Evolutionary conservation across 331 rosid genomes (phyloP), one percentile per base, ranked within the genome.

Genomic region (Malus hybrid): DNA sequence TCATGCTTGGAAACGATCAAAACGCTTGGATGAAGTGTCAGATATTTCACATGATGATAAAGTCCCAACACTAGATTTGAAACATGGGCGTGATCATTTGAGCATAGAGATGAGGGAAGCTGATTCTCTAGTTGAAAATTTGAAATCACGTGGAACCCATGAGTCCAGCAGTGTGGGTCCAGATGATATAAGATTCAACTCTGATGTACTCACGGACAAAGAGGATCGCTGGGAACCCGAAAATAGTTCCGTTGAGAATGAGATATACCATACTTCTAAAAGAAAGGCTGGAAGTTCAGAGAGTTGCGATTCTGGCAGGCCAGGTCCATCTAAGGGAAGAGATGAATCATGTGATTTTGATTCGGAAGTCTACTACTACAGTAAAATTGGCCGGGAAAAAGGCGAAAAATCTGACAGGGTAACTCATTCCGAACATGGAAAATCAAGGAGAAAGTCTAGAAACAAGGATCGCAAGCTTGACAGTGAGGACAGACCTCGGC

Each of bases 201-300:
- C 67, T 55, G 73, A 31, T 22, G n/a, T 64, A n/a, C 70, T 29
- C 29, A 55, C 11, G n/a, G 69, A 42, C 14, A 31, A 75, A 31
- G 19, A 16, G 46, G 84, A 81, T 61, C 78, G 72, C 36, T 77
- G 73, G 79, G 81, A 81, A 39, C 74, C 85, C 14, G 79, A 81
- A 59, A 12, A 33, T 56, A 59, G 69, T 61, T 59, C 39, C 3
- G 36, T n/a, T 48, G 54, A 48, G 54, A 48, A 48, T 56, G 62
- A 52, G 34, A 65, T 32, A 32, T 34, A 14, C 32, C 67, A 22
- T 67, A 63, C 27, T 7, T 64, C 10, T 34, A 5, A 62, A 29
- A 13, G 22, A 10, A 71, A 50, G 24, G 77, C 33, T n/a, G 42
- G 64, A 60, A 76, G 61, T 59, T 57, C 5, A 6, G 65, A 32